Base-by-base conservation (phyloP, 345 rosid genomes). In the Clausena lansium region DNA sequence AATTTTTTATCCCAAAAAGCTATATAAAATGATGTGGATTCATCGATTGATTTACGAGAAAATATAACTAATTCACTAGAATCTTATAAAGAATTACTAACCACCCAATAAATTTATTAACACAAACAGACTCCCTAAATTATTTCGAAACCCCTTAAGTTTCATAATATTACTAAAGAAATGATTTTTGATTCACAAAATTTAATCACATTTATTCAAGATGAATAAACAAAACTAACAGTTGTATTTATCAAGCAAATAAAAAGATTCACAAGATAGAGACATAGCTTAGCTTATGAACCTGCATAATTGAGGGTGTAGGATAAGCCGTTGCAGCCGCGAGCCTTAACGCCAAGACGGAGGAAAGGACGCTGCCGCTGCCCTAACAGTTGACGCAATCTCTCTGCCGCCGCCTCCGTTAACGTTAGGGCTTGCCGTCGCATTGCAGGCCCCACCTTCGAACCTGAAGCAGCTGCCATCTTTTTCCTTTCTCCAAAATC, bases 221-320 rank as follows among this genome's bases (percentile, higher is more conserved):
- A 58, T 24, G 10, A 79, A 52, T 52, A 52, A 52, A 52, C 22
- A 52, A 6, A 15, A 52, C 57, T 52, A 52, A 79, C 32, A 6
- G 28, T 27, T 6, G 27, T 30, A 52, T 5, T 50, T 10, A 24
- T 30, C 7, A 55, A 47, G 27, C 0, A 45, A 45, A 45, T 11
- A n/a, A 77, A 28, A 50, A 50, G 60, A 9, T n/a, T 63, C 71
- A 54, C 25, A 35, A 41, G 38, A 9, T 6, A 28, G 58, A 32
- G 33, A 58, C 4, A 33, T 10, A 2, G 22, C 35, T 2, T 13
- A 45, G 17, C 6, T 5, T 1, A 22, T 57, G 36, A 59, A 89
- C 97, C 97, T 36, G 98, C 93, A 83, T 93, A 91, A 81, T 90
- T 91, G 67, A 91, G 97, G 10, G 97, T 91, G 73, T 91, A 93